Conservation (phyloP, 129 eudicot genomes). For the Glebionis coronaria region DNA sequence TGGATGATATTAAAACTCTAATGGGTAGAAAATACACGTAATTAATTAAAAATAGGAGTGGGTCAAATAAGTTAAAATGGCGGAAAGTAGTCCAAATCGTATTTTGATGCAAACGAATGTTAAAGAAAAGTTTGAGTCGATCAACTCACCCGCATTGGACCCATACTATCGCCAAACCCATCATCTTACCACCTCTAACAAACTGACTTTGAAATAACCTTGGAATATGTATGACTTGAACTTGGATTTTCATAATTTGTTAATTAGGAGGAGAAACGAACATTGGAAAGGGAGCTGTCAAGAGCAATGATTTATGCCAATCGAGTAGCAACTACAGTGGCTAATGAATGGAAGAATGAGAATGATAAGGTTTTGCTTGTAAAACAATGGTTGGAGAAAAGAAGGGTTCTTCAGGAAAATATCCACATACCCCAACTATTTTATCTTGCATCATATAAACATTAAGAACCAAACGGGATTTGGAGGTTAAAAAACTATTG, state of each 20-base stretch:
- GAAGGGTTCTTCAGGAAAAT: constrained; percentile 71
- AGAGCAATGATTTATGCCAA: constrained; percentile 81
- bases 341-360: constrained; percentile 97
- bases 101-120: no score
- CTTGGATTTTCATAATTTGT: constrained; percentile 1
- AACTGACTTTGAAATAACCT: neutral
- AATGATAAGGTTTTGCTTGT: constrained; percentile 89
- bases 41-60: no score
- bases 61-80: no score
- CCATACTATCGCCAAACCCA: neutral
- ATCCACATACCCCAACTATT: constrained; percentile 5
- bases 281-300: constrained; percentile 90
- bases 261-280: constrained; percentile 80
- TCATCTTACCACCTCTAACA: neutral
- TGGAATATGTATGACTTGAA: neutral
- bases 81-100: no score
- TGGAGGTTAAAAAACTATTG: neutral
- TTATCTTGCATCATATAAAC: neutral
- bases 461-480: neutral
- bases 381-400: constrained; percentile 89
- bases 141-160: neutral
- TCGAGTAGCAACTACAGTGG: constrained; percentile 78
- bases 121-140: neutral
- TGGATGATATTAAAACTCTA: neutral
- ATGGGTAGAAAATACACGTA: no score